These are phyloP conservation scores for Emydomyces testavorans DNA, from an alignment of 2,329 filamentous ascomycete species.

Conservation along the genomic window DNA sequence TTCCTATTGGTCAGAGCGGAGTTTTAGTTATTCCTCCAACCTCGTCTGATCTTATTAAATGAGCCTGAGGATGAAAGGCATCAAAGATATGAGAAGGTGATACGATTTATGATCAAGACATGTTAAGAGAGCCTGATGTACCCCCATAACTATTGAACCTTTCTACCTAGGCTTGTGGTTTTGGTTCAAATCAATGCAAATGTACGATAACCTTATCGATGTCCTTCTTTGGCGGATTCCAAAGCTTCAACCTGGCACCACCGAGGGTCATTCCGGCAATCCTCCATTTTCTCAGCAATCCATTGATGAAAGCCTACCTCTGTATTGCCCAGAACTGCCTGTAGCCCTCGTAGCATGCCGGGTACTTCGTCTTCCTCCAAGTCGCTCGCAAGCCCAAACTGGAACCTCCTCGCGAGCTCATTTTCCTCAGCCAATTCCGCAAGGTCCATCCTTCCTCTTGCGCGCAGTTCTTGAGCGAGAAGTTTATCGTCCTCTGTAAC, in stretches of 20 bases:
- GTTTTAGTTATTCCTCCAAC: no score
- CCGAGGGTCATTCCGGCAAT: background rate
- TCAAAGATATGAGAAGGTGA: no score
- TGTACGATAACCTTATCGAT: no score
- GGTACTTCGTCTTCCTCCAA: background rate
- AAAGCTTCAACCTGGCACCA: background rate
- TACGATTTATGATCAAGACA: no score
- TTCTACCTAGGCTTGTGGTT: no score
- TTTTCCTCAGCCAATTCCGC: slow-evolving; percentile 16
- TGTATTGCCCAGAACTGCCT: background rate
- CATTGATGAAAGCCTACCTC: background rate
- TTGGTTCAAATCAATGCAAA: no score
- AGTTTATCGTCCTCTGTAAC: slow-evolving; percentile 31
- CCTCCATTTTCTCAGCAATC: background rate
- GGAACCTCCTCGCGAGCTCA: slow-evolving; percentile 27
- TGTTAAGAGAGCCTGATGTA: no score
- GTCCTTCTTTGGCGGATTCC: no score
- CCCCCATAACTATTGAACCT: no score
- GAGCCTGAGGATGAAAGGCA: no score
- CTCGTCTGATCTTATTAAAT: no score
- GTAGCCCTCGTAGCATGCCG: background rate
- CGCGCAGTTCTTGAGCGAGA: slow-evolving; percentile 28
- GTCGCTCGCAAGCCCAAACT: background rate
- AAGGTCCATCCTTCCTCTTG: slow-evolving; percentile 29
- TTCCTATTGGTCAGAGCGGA: no score